Percentiles rank a stretch among this genome's conserved stretches.
Conservation (phyloP, 1,139 yeast genomes). For the Casaregolazyma lundiana region DNA sequence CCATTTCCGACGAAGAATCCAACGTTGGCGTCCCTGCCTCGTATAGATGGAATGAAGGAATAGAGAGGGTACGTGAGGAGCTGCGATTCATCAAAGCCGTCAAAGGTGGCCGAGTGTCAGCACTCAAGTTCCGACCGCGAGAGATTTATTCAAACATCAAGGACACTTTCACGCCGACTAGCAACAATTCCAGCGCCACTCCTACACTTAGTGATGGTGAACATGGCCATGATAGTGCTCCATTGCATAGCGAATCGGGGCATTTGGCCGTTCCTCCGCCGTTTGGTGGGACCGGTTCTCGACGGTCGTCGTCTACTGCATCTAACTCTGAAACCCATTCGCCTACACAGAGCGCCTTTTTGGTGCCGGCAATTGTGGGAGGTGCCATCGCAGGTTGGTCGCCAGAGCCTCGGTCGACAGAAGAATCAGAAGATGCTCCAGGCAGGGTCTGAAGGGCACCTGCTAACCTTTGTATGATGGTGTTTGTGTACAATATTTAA, state of each 20-base stretch:
- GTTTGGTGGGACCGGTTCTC: slow-evolving; percentile 11
- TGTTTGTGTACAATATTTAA: too few species aligned
- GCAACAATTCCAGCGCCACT: slow-evolving; percentile 7
- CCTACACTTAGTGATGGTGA: background rate
- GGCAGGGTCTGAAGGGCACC: too few species aligned
- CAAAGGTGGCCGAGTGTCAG: slow-evolving; percentile 39
- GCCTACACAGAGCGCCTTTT: slow-evolving; percentile 40
- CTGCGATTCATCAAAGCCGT: slow-evolving; percentile 34
- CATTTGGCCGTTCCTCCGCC: slow-evolving; percentile 27
- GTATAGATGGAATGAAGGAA: slow-evolving; percentile 39
- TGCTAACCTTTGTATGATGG: too few species aligned
- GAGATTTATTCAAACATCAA: slow-evolving; percentile 26
- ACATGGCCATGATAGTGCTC: background rate
- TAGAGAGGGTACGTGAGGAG: slow-evolving; percentile 39
- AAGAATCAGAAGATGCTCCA: background rate
- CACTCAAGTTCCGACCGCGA: slow-evolving; percentile 32
- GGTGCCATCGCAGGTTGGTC: slow-evolving; percentile 52
- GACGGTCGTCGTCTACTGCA: slow-evolving; percentile 19
- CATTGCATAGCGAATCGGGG: slow-evolving; percentile 12
- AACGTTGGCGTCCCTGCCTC: slow-evolving; percentile 14
- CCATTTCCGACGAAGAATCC: slow-evolving; percentile 18
- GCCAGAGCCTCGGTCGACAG: slow-evolving; percentile 13
- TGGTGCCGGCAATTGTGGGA: slow-evolving; percentile 51
- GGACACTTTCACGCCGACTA: slow-evolving; percentile 25
- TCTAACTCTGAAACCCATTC: slow-evolving; percentile 21